Evolutionary conservation across 2,329 filamentous ascomycete species (phyloP).

Genomic region (Emmonsiellopsis sp.): DNA sequence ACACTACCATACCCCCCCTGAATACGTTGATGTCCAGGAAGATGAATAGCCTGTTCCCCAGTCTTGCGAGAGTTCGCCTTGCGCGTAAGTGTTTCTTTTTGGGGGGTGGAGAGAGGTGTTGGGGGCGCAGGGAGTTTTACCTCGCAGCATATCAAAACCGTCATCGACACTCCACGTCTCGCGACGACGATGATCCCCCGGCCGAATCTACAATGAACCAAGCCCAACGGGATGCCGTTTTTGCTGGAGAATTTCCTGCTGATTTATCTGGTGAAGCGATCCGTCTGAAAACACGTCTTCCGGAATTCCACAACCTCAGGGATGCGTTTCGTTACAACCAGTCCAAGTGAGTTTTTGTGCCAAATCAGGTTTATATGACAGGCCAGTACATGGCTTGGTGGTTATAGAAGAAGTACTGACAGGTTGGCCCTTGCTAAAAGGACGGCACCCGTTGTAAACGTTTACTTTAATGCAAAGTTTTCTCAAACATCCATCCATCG

Average conservation of each 20-base stretch:
- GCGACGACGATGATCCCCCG: not conserved
- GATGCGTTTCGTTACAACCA: not conserved
- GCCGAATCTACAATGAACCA: not conserved
- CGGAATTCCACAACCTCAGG: not conserved
- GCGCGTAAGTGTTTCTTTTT: not conserved
- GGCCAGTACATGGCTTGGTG: not conserved
- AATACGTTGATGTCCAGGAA: too few relatives aligned
- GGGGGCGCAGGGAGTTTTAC: not conserved
- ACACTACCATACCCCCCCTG: too few relatives aligned
- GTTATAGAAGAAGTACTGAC: not conserved
- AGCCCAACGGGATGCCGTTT: not conserved
- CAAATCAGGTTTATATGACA: not conserved
- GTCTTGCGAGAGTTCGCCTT: too few relatives aligned
- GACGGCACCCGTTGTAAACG: not conserved
- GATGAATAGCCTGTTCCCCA: too few relatives aligned
- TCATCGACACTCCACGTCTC: not conserved
- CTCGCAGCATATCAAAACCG: not conserved
- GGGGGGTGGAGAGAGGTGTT: not conserved
- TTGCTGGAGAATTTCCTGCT: not conserved
- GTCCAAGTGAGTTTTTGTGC: not conserved
- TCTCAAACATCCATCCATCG: not conserved
- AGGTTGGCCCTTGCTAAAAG: not conserved
- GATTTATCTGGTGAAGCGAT: not conserved
- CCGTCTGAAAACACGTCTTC: not conserved
- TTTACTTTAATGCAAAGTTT: not conserved